Base-by-base conservation (phyloP, 225 moss, liverwort and hornwort genomes). In the Anthoceros angustus region DNA sequence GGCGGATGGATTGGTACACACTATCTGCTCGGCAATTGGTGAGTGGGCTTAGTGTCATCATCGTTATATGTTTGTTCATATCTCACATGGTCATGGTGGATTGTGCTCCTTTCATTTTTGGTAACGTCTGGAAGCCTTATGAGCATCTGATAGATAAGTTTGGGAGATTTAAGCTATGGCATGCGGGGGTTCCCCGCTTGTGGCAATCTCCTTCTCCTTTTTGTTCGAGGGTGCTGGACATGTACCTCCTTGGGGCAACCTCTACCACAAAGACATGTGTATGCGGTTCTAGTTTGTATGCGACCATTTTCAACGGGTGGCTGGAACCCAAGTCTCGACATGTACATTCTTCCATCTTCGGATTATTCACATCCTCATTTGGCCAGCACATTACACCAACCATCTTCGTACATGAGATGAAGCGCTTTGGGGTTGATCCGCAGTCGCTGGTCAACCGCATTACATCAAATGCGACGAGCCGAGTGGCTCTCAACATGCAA, bases 281-380 rank as follows among this genome's bases (percentile, higher is more conserved):
- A 25, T 68, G 86, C 41, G 89, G 98, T 40, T 98, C 92, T 71
- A 86, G 98, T 64, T 72, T 72, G 42, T 98, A 81, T 74, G 98
- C 98, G 40, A 87, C 92, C 9, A 86, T 98, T 42, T 98, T 98
- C 71, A 98, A 98, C 67, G 98, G 63, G 92, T 92, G 98, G 98
- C 98, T 63, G 88, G 89, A 43, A 89, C 98, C 66, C 98, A 98
- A 74, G 92, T 98, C 55, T 89, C 98, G 65, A 98, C 63, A 98
- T 98, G 95, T 94, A 80, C 68, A 73, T n/a, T n/a, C 18, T 11
- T 25, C 63, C 43, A 3, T 9, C 67, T 46, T 48, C 25, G 43
- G 21, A 55, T 40, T 60, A 11, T 61, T 15, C 40, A 68, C 25
- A 18, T 5, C 26, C 18, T 20, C 12, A 39, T 20, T 20, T 68